Evolutionary conservation across 176 grass and related monocot genomes (phyloP).

Genomic region (Dendrocalamus sinicus): DNA sequence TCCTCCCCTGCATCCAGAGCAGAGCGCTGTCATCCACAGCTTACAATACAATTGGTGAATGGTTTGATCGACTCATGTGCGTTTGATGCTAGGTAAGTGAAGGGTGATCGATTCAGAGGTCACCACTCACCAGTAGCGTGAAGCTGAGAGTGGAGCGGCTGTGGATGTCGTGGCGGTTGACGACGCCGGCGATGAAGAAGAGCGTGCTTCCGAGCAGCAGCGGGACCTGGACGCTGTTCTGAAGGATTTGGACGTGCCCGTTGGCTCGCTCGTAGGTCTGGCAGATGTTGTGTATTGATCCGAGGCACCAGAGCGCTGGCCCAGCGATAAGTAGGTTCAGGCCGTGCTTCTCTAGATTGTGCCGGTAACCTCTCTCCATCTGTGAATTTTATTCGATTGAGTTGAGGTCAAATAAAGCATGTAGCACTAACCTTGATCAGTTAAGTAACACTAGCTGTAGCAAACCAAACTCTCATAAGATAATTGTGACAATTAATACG

Average conservation of each 20-base stretch:
- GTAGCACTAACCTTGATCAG: not conserved
- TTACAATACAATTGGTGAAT: not conserved
- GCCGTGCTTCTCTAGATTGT: conserved; percentile 60
- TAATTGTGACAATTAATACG: not conserved
- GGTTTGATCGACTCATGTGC: not conserved
- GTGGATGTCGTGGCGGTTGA: conserved; percentile 50
- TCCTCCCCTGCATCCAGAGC: conserved; percentile 59
- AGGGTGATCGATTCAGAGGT: not conserved
- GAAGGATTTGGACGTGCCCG: conserved; percentile 75
- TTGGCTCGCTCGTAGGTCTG: conserved; percentile 78
- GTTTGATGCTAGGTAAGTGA: not conserved
- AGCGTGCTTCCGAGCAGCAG: conserved; percentile 76
- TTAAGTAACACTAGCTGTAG: not conserved
- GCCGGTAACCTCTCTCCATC: conserved; percentile 59
- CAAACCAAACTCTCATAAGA: not conserved
- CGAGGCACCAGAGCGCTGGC: conserved; percentile 62
- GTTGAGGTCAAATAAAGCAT: not conserved
- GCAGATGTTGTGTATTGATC: conserved; percentile 73
- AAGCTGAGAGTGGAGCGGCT: not conserved
- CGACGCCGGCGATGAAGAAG: conserved; percentile 61
- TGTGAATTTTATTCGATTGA: conserved; percentile 6
- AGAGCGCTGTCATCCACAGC: not conserved
- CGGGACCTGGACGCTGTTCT: conserved; percentile 81
- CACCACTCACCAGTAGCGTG: conserved; percentile 47
- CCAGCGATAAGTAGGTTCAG: conserved; percentile 75